Conservation (phyloP, 768 basidiomycete species). For the Trametes elegans region DNA sequence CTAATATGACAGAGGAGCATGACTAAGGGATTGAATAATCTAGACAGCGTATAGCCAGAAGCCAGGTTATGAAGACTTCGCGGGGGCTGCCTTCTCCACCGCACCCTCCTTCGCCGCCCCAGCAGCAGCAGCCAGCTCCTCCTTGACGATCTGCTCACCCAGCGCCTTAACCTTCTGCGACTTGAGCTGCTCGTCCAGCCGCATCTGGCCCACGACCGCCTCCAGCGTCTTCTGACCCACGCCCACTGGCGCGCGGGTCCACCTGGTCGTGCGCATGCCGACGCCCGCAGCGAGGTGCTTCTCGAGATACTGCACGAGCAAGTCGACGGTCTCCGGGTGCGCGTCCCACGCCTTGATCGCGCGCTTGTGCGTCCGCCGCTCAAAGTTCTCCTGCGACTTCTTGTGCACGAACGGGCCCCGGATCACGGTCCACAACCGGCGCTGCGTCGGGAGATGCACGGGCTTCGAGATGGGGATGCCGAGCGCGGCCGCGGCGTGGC, state of each 20-base stretch:
- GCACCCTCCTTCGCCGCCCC: slow-evolving; percentile 11
- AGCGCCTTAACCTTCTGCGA: slow-evolving; percentile 31
- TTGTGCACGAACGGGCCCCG: slow-evolving; percentile 89
- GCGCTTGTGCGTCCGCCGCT: slow-evolving; percentile 78
- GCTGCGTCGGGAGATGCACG: slow-evolving; percentile 66
- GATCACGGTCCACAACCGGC: slow-evolving; percentile 81
- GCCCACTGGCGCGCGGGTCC: slow-evolving; percentile 64
- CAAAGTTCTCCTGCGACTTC: slow-evolving; percentile 94
- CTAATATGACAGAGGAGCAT: not conserved
- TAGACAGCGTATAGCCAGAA: not conserved
- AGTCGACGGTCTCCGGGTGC: slow-evolving; percentile 69
- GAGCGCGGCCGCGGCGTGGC: slow-evolving; percentile 82
- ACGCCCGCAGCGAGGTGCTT: slow-evolving; percentile 81
- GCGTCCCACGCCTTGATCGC: slow-evolving; percentile 91
- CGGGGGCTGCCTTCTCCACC: not conserved
- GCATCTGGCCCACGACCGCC: slow-evolving; percentile 33
- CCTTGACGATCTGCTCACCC: slow-evolving; percentile 40
- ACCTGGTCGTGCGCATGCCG: slow-evolving; percentile 77
- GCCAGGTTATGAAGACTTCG: not conserved
- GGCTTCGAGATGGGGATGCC: slow-evolving; percentile 74
- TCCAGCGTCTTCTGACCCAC: slow-evolving; percentile 42
- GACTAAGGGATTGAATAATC: not conserved
- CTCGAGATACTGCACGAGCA: slow-evolving; percentile 78
- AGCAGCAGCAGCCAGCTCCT: slow-evolving; percentile 31
- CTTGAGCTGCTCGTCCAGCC: slow-evolving; percentile 30